Base-by-base conservation (phyloP, 495 filamentous ascomycete species). In the Cercophora sp. region DNA sequence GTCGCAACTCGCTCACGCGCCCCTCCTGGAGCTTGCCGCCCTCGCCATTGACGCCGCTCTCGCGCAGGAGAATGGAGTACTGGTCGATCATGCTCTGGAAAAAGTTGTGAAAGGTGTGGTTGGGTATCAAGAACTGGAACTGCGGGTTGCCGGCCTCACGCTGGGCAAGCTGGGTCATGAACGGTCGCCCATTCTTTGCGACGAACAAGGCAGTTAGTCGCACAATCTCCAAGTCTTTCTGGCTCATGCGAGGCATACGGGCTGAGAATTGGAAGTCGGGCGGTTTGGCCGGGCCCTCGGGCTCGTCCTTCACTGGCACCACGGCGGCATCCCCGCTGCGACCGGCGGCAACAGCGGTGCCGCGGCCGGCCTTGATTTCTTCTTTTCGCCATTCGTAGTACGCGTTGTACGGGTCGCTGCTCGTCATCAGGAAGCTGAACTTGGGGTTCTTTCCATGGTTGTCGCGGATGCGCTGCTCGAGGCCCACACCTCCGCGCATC, bases 211-310 rank as follows among this genome's bases (percentile, higher is more conserved):
- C 94, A 23, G 93, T 96, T 60, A 95, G 74, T 57, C 85, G 84
- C 52, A 98, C 84, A 49, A 97, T 85, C 53, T 97, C 94, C 55
- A 97, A 76, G 79, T 98, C 93, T 70, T 93, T 85, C 55, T 94
- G 89, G 72, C 82, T 91, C 72, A 97, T 96, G 60, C 88, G 96
- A 54, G 93, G 93, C 91, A 97, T 96, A 63, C 91, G 85, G 52
- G 93, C 92, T 43, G 88, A 95, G 73, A 97, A 98, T 59, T 88
- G 80, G 64, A 95, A 97, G 59, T 90, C 83, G 26, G 89, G 80
- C n/a, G 93, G 94, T 62, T 90, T 84, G 20, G 81, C 79, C 13
- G 93, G 94, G 39, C 92, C 93, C 71, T 85, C 79, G 40, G 87
- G 85, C 64, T 86, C 85, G 63, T 84, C 82, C 51, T 74, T 75